Base-by-base conservation (phyloP, 2,329 filamentous ascomycete genomes). In the Orbilia javanica region DNA sequence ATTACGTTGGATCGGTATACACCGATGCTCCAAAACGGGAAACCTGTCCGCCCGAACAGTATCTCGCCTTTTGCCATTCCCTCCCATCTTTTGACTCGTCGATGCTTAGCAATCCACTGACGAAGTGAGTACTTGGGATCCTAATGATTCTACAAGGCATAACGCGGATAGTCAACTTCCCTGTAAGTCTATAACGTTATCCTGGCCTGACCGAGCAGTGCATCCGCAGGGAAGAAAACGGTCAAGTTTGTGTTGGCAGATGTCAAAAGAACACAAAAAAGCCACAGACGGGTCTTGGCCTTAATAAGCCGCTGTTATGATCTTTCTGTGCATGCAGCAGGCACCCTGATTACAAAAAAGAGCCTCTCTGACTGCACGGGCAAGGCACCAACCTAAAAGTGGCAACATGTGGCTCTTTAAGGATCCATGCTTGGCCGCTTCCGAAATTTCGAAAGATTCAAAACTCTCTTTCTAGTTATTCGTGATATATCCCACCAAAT, bases 111-210 rank as follows among this genome's bases (percentile, higher is more conserved):
- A 57, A 57, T 57, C 52, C 29, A 57, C 31, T 22, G 18, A 22
- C 31, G 52, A 31, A 31, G 31, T 31, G 50, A 53, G 50, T 18
- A 31, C 48, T 57, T 36, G 52, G 29, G n/a, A 53, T 31, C 48
- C 20, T 20, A 44, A 55, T 52, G 27, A 48, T 48, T 27, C 27
- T 48, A 20, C 42, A 66, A 52, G 29, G 62, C 70, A 74, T 74
- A 74, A 68, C 63, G 70, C 70, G 63, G 68, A 34, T 50, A 50
- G 1, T 11, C 4, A 13, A 50, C 20, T 31, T 36, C 69, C 70
- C 46, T 74, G 70, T 44, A 62, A 67, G 31, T 52, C 10, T 68
- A 74, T 74, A 74, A 74, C 70, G 70, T 74, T 74, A 74, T 74
- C 31, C 22, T 53, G 63, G 55, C 53, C 62, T 53, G 52, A 67